phyloP scores from a whole-genome alignment of 1,284 basidiomycete species.

The Rhodotorula sp. region DNA sequence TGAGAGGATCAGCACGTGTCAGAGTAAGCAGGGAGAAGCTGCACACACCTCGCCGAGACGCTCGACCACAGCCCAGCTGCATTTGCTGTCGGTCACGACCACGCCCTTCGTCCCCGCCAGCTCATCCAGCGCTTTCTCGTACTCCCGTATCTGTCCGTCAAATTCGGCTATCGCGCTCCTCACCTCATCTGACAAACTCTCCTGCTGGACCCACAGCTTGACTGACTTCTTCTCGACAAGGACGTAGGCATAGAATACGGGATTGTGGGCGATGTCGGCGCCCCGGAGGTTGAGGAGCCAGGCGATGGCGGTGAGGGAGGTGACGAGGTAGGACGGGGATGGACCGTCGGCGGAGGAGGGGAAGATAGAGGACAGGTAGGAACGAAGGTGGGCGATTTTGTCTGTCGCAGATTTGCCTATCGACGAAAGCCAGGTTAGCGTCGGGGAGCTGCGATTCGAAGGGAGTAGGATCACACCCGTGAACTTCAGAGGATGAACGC shows the following conservation, averaged over 20 bases:
- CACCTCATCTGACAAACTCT: slow-evolving; percentile 61
- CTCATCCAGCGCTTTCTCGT: slow-evolving; percentile 61
- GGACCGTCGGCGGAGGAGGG: slow-evolving; percentile 46
- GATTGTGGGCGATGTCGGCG: slow-evolving; percentile 78
- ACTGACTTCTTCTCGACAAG: slow-evolving; percentile 56
- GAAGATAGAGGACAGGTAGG: slow-evolving; percentile 64
- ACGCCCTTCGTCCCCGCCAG: slow-evolving; percentile 6
- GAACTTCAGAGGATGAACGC: slow-evolving; percentile 69
- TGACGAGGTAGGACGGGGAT: slow-evolving; percentile 52
- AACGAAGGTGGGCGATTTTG: slow-evolving; percentile 67
- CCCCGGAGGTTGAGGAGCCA: slow-evolving; percentile 83
- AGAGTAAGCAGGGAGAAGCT: background rate
- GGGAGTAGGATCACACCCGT: slow-evolving; percentile 49
- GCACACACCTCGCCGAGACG: slow-evolving; percentile 59
- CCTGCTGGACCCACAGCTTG: slow-evolving; percentile 55
- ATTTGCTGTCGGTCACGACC: slow-evolving; percentile 18
- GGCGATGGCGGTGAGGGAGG: slow-evolving; percentile 57
- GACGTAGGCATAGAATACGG: slow-evolving; percentile 80
- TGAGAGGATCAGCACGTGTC: too few relatives aligned
- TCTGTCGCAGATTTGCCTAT: slow-evolving; percentile 61
- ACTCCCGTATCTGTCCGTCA: slow-evolving; percentile 66
- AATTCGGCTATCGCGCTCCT: slow-evolving; percentile 58
- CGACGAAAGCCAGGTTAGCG: background rate
- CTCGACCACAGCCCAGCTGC: slow-evolving; percentile 65
- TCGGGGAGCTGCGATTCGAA: too few relatives aligned